Percentiles rank a stretch among this genome's conserved stretches.
Conservation (phyloP, 2,329 filamentous ascomycete species). For the Colletotrichum euphorbiae region DNA sequence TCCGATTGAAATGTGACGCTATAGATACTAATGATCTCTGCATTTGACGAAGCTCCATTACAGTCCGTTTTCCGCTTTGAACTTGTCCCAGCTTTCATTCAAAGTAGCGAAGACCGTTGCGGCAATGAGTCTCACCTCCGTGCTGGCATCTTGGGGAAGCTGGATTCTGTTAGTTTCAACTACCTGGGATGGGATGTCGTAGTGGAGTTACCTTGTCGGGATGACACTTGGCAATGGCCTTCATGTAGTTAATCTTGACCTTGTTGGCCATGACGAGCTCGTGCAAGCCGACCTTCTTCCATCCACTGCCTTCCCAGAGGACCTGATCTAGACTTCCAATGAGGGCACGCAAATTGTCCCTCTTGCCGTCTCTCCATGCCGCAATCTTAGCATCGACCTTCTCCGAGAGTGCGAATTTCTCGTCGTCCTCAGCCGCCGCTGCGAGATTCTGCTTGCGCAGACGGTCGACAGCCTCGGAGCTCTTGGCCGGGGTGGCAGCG, state of each 20-base stretch:
- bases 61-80: constrained; percentile 75
- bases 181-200: not conserved
- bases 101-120: constrained; percentile 74
- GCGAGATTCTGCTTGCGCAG: constrained; percentile 87
- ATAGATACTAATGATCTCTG: not conserved
- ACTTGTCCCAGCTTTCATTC: constrained; percentile 80
- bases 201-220: constrained; percentile 87
- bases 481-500: constrained; percentile 61
- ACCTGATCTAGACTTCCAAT: constrained; percentile 88
- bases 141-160: constrained; percentile 73
- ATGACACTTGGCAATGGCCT: constrained; percentile 98
- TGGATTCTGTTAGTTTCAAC: constrained; percentile 46
- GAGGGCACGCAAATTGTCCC: constrained; percentile 90
- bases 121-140: constrained; percentile 74
- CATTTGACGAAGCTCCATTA: constrained; percentile 48
- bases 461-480: constrained; percentile 82
- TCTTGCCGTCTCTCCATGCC: constrained; percentile 89
- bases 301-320: constrained; percentile 90
- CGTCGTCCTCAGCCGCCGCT: constrained; percentile 87
- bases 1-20: not conserved
- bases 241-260: constrained; percentile 99
- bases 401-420: constrained; percentile 90
- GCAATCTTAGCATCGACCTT: constrained; percentile 83
- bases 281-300: constrained; percentile 96
- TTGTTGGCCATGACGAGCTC: constrained; percentile 93